A percentile compares a stretch with the other conserved stretches of the same genome.
These are phyloP conservation scores for Seiridium unicorne DNA, from an alignment of 2,329 filamentous ascomycete species.

Conservation along the genomic window DNA sequence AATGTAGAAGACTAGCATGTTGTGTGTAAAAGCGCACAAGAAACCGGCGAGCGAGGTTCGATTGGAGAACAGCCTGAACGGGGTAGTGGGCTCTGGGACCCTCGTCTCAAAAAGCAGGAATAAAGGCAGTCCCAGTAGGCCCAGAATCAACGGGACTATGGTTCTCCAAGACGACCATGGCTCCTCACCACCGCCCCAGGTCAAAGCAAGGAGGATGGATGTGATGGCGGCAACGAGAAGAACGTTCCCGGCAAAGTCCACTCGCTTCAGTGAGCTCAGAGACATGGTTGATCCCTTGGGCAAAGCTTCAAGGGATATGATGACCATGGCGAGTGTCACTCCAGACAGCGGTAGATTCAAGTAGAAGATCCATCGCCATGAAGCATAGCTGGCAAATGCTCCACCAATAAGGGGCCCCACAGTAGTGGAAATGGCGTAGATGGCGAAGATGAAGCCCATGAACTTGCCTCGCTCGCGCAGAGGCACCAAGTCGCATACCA, in stretches of 20 bases:
- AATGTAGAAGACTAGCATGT: slow-evolving; percentile 32
- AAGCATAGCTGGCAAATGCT: slow-evolving; percentile 13
- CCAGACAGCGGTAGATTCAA: slow-evolving; percentile 29
- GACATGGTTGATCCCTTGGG: neutral
- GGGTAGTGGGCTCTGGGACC: slow-evolving; percentile 25
- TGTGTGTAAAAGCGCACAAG: slow-evolving; percentile 33
- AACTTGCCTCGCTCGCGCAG: neutral
- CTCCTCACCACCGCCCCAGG: slow-evolving; percentile 15
- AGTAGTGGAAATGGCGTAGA: neutral
- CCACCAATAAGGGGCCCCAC: neutral
- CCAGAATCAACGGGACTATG: slow-evolving; percentile 12
- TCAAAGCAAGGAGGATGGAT: slow-evolving; percentile 33
- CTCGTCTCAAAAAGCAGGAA: neutral
- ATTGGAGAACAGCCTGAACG: slow-evolving; percentile 41
- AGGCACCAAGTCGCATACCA: neutral
- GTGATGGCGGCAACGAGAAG: slow-evolving; percentile 31
- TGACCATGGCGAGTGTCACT: slow-evolving; percentile 19
- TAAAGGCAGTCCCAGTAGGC: neutral
- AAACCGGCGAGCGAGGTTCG: slow-evolving; percentile 33
- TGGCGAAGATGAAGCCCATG: neutral
- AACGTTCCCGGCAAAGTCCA: slow-evolving; percentile 34
- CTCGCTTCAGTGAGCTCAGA: slow-evolving; percentile 11
- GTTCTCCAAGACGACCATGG: slow-evolving; percentile 15
- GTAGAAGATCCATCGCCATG: slow-evolving; percentile 38
- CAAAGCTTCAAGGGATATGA: slow-evolving; percentile 25